phyloP scores from a whole-genome alignment of 352 stramenopile genomes.

The Phytophthora boehmeriae region DNA sequence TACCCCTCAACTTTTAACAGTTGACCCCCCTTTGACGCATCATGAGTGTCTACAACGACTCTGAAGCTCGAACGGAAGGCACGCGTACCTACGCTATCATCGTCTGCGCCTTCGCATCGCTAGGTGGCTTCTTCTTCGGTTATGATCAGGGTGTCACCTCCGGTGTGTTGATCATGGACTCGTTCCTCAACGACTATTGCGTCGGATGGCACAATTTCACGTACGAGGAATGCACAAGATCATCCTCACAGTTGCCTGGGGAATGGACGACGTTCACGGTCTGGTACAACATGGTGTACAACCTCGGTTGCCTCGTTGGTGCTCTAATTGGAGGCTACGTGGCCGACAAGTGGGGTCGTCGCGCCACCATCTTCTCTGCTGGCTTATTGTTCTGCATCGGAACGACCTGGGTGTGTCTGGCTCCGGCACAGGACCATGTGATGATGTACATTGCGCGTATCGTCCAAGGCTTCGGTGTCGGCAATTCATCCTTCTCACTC shows the following conservation, averaged over 20 bases:
- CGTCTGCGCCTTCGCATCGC: slow-evolving; percentile 30
- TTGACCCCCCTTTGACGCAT: slow-evolving; percentile 15
- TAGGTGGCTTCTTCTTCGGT: slow-evolving; percentile 36
- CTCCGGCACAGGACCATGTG: slow-evolving; percentile 20
- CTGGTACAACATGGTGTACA: slow-evolving; percentile 41
- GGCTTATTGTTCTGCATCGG: slow-evolving; percentile 42
- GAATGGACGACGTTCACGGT: slow-evolving; percentile 40
- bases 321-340: slow-evolving; percentile 39
- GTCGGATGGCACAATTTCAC: slow-evolving; percentile 41
- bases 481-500: slow-evolving; percentile 36
- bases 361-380: slow-evolving; percentile 33
- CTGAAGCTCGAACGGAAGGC: slow-evolving; percentile 34
- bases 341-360: slow-evolving; percentile 27
- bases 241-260: slow-evolving; percentile 24
- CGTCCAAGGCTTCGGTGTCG: slow-evolving; percentile 37
- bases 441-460: slow-evolving; percentile 33
- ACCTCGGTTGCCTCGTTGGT: slow-evolving; percentile 42
- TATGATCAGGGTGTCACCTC: slow-evolving; percentile 34
- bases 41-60: slow-evolving; percentile 30
- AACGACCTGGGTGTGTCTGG: slow-evolving; percentile 31
- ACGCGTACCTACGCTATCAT: slow-evolving; percentile 40
- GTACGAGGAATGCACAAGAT: slow-evolving; percentile 26
- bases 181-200: slow-evolving; percentile 43
- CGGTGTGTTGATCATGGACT: slow-evolving; percentile 38
- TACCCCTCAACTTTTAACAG: not conserved